Evolutionary conservation across 2,329 filamentous ascomycete species (phyloP), one percentile per base, ranked within the genome.

Genomic region (Ceratocystis cacaofunesta): DNA sequence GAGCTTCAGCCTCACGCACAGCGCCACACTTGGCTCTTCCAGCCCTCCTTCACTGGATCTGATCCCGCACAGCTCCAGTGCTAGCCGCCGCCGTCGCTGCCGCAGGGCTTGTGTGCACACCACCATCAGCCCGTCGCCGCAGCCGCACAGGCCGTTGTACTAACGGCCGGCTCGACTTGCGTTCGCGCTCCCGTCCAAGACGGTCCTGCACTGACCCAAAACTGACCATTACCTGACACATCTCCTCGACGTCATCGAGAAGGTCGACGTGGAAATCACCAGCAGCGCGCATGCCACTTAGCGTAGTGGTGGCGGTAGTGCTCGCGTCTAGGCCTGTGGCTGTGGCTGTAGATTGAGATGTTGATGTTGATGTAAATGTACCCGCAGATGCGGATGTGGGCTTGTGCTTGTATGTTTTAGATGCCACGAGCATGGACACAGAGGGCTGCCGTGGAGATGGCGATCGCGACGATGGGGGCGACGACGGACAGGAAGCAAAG

Each of bases 151-250:
- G 28, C 19, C 32, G 46, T 32, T 63, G 61, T 10, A 63, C 61
- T 4, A 63, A 46, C 28, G 61, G 41, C 7, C 46, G 61, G 44
- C 43, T 48, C 7, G 61, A 17, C 8, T 63, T 50, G 28, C 52
- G 48, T 22, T 52, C 48, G n/a, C 61, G 22, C 5, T n/a, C 17
- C 6, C 10, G 5, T 4, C 41, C 44, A 32, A 44, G 61, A 25
- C 46, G 61, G 3, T 63, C 46, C 44, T 32, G 61, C n/a, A 63
- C 48, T 17, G 61, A 28, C 3, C 25, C 61, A n/a, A 63, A 63
- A 46, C 61, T 48, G 17, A 63, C 44, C 15, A 63, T 44, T 6
- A 50, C 61, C 15, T 52, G 61, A 10, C 28, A 50, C 61, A 63
- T 50, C 25, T 63, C 61, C 30, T 63, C 61, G 6, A 32, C 46